phyloP scores from a whole-genome alignment of 2,329 filamentous ascomycete species.

The Paraphaeosphaeria sporulosa region DNA sequence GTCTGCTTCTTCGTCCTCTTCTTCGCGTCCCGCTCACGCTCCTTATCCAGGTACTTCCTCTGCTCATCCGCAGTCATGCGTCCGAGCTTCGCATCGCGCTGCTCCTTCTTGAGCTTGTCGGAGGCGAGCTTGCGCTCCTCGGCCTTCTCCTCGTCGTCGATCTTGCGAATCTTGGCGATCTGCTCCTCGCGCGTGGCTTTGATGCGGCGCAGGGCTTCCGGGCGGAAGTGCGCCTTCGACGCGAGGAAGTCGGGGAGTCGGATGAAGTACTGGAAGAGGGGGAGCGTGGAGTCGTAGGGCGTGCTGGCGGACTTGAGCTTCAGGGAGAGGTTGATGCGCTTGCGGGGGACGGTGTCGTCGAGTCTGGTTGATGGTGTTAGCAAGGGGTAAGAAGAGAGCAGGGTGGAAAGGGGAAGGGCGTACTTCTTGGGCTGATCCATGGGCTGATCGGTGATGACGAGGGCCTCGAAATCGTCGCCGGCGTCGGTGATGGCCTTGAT shows the following conservation, averaged over 20 bases:
- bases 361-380: constrained; percentile 61
- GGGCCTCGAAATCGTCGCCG: constrained; percentile 77
- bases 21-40: constrained; percentile 83
- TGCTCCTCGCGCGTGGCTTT: constrained; percentile 80
- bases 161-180: constrained; percentile 78
- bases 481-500: constrained; percentile 79
- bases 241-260: constrained; percentile 85
- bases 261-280: constrained; percentile 82
- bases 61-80: constrained; percentile 69
- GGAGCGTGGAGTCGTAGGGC: constrained; percentile 68
- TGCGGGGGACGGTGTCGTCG: constrained; percentile 82
- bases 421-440: constrained; percentile 85
- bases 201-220: constrained; percentile 86
- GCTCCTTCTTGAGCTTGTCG: constrained; percentile 78
- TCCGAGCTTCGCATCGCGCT: constrained; percentile 75
- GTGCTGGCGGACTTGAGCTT: constrained; percentile 67
- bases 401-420: constrained; percentile 41
- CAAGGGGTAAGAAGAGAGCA: background rate
- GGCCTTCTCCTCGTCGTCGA: constrained; percentile 74
- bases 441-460: constrained; percentile 91
- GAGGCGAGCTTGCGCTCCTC: constrained; percentile 63
- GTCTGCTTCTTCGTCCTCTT: constrained; percentile 70
- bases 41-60: constrained; percentile 73
- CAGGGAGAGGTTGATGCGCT: constrained; percentile 81
- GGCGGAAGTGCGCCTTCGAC: constrained; percentile 80